Percentiles rank a stretch among this genome's conserved stretches.
These are phyloP conservation scores for Aureobasidium uvarum DNA, from an alignment of 2,329 filamentous ascomycete species.

Conservation along the genomic window DNA sequence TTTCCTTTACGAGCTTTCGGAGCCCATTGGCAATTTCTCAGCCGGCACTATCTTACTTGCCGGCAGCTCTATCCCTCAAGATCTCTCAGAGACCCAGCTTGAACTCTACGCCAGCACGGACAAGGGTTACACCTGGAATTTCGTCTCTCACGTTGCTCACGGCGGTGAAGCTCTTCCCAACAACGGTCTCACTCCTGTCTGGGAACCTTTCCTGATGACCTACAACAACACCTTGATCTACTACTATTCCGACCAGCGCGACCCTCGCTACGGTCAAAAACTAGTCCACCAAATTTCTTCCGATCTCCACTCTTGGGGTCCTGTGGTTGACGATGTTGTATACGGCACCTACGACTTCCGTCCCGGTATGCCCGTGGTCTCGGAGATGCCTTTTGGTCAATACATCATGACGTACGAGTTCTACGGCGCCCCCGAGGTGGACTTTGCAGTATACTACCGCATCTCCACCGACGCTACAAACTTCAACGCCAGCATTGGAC, in stretches of 20 bases:
- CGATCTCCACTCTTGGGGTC: constrained; percentile 61
- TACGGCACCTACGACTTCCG: constrained; percentile 62
- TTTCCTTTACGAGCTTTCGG: constrained; percentile 62
- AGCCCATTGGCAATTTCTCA: constrained; percentile 56
- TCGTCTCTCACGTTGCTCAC: constrained; percentile 63
- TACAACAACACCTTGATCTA: constrained; percentile 60
- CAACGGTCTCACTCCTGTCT: constrained; percentile 67
- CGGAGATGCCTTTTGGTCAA: constrained; percentile 56
- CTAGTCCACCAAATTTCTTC: constrained; percentile 62
- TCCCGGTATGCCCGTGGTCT: constrained; percentile 66
- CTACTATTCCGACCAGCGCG: constrained; percentile 72
- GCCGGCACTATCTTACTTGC: constrained; percentile 63
- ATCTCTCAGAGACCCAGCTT: constrained; percentile 64
- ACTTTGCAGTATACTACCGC: constrained; percentile 56
- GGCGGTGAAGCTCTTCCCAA: constrained; percentile 62
- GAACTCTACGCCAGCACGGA: constrained; percentile 67
- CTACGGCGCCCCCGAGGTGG: constrained; percentile 47
- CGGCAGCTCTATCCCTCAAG: constrained; percentile 58
- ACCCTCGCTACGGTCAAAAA: constrained; percentile 64
- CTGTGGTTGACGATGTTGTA: constrained; percentile 60
- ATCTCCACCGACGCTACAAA: constrained; percentile 49
- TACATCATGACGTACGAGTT: constrained; percentile 67
- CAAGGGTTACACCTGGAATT: constrained; percentile 62
- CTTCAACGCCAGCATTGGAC: constrained; percentile 46
- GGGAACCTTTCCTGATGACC: constrained; percentile 67